Conservation (phyloP, 352 stramenopile species). For the Globisporangium solare region DNA sequence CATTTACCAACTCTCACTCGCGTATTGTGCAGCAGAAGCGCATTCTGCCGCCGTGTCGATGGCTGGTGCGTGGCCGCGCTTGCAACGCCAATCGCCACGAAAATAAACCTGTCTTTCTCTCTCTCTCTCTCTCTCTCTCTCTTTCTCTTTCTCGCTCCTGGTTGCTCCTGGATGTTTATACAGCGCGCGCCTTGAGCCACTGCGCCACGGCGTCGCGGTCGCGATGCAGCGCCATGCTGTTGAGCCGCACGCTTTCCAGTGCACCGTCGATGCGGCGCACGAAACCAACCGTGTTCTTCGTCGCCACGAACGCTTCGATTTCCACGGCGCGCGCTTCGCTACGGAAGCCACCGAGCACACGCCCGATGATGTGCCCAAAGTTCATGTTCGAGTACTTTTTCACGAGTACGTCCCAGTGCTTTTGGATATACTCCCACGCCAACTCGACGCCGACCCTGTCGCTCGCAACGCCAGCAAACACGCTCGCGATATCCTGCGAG, state of each 20-base stretch:
- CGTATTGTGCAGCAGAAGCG: too few species aligned
- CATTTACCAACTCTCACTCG: too few species aligned
- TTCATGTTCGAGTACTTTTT: conserved; percentile 59
- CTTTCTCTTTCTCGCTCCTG: too few species aligned
- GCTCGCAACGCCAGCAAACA: conserved; percentile 51
- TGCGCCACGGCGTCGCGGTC: conserved; percentile 48
- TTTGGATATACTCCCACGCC: conserved; percentile 64
- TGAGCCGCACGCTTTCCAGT: conserved; percentile 56
- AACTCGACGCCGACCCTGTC: conserved; percentile 41
- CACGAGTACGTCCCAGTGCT: conserved; percentile 51
- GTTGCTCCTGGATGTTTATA: too few species aligned
- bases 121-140: too few species aligned
- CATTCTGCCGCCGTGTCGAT: too few species aligned
- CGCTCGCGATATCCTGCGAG: conserved; percentile 52
- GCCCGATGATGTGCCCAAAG: conserved; percentile 38
- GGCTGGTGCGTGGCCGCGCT: too few species aligned
- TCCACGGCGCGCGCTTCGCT: conserved; percentile 41
- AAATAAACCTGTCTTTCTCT: too few species aligned
- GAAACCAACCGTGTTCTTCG: conserved; percentile 54
- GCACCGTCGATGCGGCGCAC: conserved; percentile 47
- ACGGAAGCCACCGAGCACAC: conserved; percentile 39
- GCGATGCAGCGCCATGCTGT: conserved; percentile 39
- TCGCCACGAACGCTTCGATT: conserved; percentile 48
- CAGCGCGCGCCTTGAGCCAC: conserved; percentile 36
- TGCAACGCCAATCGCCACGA: too few species aligned